phyloP scores from a whole-genome alignment of 2,329 filamentous ascomycete genomes.

The Rugonectria rugulosa region DNA sequence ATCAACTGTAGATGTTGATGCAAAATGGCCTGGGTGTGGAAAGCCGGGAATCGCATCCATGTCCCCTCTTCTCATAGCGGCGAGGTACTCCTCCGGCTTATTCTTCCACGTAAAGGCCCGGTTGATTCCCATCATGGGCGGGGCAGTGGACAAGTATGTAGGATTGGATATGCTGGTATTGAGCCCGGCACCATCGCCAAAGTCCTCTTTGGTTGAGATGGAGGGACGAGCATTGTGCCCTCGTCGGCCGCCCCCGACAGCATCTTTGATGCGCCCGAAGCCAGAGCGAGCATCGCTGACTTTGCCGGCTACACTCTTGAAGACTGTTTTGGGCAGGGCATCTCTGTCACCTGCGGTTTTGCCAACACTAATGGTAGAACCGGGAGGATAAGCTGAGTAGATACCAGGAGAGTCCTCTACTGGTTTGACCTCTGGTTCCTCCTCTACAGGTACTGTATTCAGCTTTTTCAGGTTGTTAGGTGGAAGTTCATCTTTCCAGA shows the following conservation, averaged over 20 bases:
- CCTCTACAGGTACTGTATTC: conserved; percentile 61
- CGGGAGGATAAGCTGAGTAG: conserved; percentile 53
- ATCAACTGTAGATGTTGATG: conserved; percentile 39
- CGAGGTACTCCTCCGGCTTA: conserved; percentile 67
- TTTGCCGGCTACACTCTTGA: conserved; percentile 81
- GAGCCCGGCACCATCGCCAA: conserved; percentile 43
- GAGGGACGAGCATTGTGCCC: conserved; percentile 64
- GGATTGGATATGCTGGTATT: conserved; percentile 27
- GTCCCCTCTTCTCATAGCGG: conserved; percentile 49
- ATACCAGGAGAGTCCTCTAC: conserved; percentile 55
- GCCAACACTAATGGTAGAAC: conserved; percentile 54
- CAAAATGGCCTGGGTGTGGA: conserved; percentile 34
- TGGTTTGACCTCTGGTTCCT: conserved; percentile 54
- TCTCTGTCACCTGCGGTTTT: conserved; percentile 63
- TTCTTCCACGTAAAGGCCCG: conserved; percentile 70
- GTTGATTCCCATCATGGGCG: conserved; percentile 44
- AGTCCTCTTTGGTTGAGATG: conserved; percentile 58
- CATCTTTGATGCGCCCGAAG: conserved; percentile 85
- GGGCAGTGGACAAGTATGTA: conserved; percentile 47
- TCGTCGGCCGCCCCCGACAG: conserved; percentile 69
- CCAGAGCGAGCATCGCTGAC: conserved; percentile 84
- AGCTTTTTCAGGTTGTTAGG: conserved; percentile 55
- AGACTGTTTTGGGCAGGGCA: conserved; percentile 69
- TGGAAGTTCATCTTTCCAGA: conserved; percentile 61
- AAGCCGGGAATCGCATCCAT: conserved; percentile 37